These are phyloP conservation scores for Eimeria maxima DNA, from an alignment of 169 alveolate species.

Conservation along the genomic window DNA sequence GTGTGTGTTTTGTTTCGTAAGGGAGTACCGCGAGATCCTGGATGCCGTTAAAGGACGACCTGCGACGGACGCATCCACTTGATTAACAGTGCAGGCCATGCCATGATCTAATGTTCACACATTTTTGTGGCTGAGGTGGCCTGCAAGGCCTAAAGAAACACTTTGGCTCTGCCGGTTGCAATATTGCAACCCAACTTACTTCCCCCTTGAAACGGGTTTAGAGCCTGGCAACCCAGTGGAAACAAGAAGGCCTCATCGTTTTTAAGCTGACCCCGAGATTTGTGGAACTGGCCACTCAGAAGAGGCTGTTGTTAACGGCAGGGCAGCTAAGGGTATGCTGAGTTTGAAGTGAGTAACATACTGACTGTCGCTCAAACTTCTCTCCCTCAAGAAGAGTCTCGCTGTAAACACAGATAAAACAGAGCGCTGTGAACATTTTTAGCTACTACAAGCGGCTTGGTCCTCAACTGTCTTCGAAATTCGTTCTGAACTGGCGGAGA, in stretches of 20 bases:
- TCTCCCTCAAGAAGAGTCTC: background rate
- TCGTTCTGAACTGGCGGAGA: background rate
- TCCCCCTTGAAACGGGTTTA: background rate
- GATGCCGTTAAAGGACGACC: background rate
- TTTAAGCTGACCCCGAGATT: background rate
- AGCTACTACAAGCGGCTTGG: background rate
- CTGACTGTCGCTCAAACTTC: background rate
- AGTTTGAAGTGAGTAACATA: background rate
- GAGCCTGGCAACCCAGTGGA: background rate
- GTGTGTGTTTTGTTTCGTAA: background rate
- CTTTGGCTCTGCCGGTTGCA: background rate
- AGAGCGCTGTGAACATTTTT: background rate
- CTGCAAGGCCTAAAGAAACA: background rate
- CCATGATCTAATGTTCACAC: background rate
- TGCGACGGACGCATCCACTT: background rate
- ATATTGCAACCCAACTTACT: background rate
- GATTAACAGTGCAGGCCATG: background rate
- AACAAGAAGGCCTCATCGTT: background rate
- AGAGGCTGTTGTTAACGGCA: background rate
- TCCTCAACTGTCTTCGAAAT: background rate
- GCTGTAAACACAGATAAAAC: no score
- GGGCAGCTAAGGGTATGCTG: background rate
- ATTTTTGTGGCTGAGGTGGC: background rate
- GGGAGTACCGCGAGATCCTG: slow-evolving; percentile 73
- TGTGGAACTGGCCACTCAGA: background rate